Base-by-base conservation (phyloP, 1,284 basidiomycete genomes). In the Moesziomyces parantarcticus region DNA sequence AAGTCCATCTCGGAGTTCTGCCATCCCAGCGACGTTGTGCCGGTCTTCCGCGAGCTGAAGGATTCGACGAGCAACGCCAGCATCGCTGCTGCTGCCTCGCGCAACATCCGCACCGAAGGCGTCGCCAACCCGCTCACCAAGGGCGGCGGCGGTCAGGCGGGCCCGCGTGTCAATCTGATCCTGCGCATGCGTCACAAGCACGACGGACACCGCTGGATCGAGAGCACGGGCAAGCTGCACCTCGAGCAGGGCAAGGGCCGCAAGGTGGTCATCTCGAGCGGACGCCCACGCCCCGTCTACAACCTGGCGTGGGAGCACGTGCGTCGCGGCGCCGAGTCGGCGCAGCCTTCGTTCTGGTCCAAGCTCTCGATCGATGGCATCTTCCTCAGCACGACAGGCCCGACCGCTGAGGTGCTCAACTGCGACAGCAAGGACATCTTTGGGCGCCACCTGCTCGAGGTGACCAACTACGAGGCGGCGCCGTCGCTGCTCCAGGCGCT, bases 41-140 rank as follows among this genome's bases (percentile, higher is more conserved):
- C 94, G 0, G 88, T 97, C 69, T 91, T 93, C 88, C 89, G 95
- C 44, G 93, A 96, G 85, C 87, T 97, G 68, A 97, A 97, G 84
- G 94, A 97, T 78, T 86, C 86, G 21, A 87, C 86, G 14, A 80
- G 80, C 69, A 85, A 86, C 23, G 78, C 79, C 39, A 80, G 72
- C 65, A 81, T 81, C 23, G 71, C 77, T 29, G 79, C 79, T 0
- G 79, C 79, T 11, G 78, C 78, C n/a, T 73, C 73, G 44, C 65
- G 72, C 26, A 77, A 71, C 42, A 52, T 72, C 22, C 69, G 73
- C 29, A 63, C 58, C 25, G 73, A 76, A 13, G 76, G 75, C 18
- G 63, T 67, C 5, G 75, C 76, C 58, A 81, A 79, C 26, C 78
- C 76, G 5, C 45, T 72, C 23, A 80, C 79, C 47, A 80, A 79